Percentiles rank a stretch among this genome's conserved stretches.
phyloP scores from a whole-genome alignment of 2,329 filamentous ascomycete species.

The Colletotrichum sp. region DNA sequence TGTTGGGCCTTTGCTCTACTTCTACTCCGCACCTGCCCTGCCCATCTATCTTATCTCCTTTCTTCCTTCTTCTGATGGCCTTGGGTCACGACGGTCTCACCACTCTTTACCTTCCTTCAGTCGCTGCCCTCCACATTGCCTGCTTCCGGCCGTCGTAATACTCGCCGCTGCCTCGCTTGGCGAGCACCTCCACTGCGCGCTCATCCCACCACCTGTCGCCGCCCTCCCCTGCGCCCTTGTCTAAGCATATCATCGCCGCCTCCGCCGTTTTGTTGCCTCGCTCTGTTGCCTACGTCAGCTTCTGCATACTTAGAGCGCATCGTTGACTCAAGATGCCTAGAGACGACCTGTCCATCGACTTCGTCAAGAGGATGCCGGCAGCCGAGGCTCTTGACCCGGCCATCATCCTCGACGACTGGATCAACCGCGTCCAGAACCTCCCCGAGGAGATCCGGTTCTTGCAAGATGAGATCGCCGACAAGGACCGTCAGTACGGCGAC shows the following conservation, averaged over 20 bases:
- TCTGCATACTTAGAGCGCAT: slow-evolving; percentile 23
- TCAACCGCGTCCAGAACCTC: slow-evolving; percentile 76
- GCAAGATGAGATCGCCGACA: slow-evolving; percentile 82
- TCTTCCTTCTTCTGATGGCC: slow-evolving; percentile 5
- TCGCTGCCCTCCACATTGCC: not conserved
- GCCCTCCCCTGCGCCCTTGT: not conserved
- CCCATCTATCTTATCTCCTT: slow-evolving; percentile 1
- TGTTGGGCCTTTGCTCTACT: slow-evolving; percentile 9
- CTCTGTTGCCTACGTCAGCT: not conserved
- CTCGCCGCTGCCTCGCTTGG: not conserved
- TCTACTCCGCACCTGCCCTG: slow-evolving; percentile 10
- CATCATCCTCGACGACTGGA: slow-evolving; percentile 80
- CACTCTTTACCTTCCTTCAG: not conserved
- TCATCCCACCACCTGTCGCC: not conserved
- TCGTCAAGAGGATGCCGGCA: slow-evolving; percentile 69
- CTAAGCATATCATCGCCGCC: not conserved
- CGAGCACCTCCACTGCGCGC: not conserved
- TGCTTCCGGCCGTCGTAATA: not conserved
- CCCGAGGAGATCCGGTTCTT: slow-evolving; percentile 84
- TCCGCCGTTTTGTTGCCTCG: not conserved
- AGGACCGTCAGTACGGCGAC: slow-evolving; percentile 75
- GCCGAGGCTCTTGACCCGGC: slow-evolving; percentile 68
- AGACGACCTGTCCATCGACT: slow-evolving; percentile 76
- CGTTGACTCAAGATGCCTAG: slow-evolving; percentile 72
- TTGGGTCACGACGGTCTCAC: not conserved